Evolutionary conservation across 495 filamentous ascomycete genomes (phyloP).

Genomic region (Penicillium mononematosum): DNA sequence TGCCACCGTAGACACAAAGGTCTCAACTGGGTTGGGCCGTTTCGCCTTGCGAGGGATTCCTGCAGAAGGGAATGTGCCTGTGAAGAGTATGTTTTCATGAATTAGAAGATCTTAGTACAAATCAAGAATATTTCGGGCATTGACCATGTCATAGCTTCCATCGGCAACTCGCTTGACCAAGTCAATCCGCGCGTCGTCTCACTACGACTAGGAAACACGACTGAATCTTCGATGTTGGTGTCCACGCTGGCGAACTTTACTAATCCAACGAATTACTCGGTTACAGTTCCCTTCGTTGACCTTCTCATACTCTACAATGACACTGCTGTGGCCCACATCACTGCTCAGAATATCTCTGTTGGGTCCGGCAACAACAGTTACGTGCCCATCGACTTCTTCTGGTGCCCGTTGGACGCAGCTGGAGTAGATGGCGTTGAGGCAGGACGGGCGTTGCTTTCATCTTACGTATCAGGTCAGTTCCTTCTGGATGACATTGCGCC

Average conservation of each 20-base stretch:
- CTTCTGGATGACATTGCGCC: neutral
- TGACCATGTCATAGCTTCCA: slow-evolving; percentile 37
- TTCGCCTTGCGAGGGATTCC: slow-evolving; percentile 79
- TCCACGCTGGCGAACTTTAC: slow-evolving; percentile 73
- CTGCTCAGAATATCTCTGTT: slow-evolving; percentile 57
- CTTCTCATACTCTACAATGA: slow-evolving; percentile 71
- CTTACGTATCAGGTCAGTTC: slow-evolving; percentile 76
- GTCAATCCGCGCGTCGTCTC: slow-evolving; percentile 62
- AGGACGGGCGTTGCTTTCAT: slow-evolving; percentile 72
- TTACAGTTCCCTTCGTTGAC: slow-evolving; percentile 73
- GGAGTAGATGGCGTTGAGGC: slow-evolving; percentile 57
- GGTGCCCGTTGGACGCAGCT: slow-evolving; percentile 64
- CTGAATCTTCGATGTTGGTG: slow-evolving; percentile 63
- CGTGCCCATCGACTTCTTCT: slow-evolving; percentile 64
- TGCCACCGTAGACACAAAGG: slow-evolving; percentile 79
- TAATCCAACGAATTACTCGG: slow-evolving; percentile 86
- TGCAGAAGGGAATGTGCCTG: slow-evolving; percentile 75
- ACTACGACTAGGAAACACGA: slow-evolving; percentile 67
- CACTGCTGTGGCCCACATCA: slow-evolving; percentile 72
- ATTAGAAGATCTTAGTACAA: slow-evolving; percentile 23
- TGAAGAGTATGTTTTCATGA: slow-evolving; percentile 72
- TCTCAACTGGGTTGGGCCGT: slow-evolving; percentile 74
- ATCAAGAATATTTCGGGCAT: slow-evolving; percentile 16
- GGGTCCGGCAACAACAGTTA: slow-evolving; percentile 69
- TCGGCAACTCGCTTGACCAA: slow-evolving; percentile 46